Conservation (phyloP, 306 rosid genomes). For the Quercus robur region DNA sequence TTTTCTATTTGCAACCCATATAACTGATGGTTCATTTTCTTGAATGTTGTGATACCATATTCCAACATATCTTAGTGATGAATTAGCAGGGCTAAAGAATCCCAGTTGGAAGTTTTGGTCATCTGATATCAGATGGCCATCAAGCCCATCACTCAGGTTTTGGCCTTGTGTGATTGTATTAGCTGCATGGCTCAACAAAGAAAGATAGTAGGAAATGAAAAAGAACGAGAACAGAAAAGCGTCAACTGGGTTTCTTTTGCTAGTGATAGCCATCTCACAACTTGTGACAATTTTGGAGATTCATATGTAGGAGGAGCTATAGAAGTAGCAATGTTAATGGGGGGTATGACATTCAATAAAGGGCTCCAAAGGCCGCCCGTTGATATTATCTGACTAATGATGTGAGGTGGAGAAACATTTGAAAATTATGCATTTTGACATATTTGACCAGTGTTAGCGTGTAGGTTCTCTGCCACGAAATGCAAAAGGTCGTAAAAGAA, state of each 20-base stretch:
- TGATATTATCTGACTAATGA: background rate
- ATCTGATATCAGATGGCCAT: constrained; percentile 32
- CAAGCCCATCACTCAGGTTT: constrained; percentile 20
- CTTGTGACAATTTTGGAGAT: background rate
- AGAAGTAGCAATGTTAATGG: background rate
- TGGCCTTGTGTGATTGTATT: constrained; percentile 28
- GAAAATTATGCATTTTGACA: background rate
- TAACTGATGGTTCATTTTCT: background rate
- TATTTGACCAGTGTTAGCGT: background rate
- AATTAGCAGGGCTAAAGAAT: constrained; percentile 45
- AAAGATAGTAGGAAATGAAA: constrained; percentile 11
- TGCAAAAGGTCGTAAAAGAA: no score
- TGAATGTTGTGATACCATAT: constrained; percentile 56
- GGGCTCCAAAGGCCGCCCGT: background rate
- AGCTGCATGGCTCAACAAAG: constrained; percentile 35
- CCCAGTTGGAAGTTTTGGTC: constrained; percentile 47
- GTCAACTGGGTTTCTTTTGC: constrained; percentile 11
- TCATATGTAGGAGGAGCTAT: background rate
- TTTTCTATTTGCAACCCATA: constrained; percentile 80
- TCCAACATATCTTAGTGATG: constrained; percentile 58
- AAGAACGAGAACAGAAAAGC: background rate
- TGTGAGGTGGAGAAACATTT: background rate
- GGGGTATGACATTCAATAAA: background rate
- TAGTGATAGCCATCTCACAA: constrained; percentile 16
- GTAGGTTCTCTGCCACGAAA: no score